Percentiles rank a stretch among this genome's conserved stretches.
phyloP scores from a whole-genome alignment of 2,329 filamentous ascomycete genomes.

The Chalaropsis ovoidea region DNA sequence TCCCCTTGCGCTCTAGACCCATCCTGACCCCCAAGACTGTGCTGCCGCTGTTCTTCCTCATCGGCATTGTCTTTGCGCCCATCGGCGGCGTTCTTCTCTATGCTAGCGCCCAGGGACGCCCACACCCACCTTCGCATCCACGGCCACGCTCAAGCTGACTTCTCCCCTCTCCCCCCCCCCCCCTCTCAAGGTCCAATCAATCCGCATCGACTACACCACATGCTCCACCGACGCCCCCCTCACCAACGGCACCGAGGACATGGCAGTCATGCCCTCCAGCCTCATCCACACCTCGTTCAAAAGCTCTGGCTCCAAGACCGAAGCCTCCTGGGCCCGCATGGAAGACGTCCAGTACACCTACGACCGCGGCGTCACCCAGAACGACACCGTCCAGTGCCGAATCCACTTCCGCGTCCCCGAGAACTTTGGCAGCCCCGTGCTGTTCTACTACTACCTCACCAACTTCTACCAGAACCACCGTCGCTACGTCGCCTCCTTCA shows the following conservation, averaged over 20 bases:
- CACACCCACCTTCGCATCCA: background rate
- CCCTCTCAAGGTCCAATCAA: conserved; percentile 64
- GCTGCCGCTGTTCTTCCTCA: conserved; percentile 77
- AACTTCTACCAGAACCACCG: conserved; percentile 99
- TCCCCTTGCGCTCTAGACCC: conserved; percentile 47
- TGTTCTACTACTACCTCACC: conserved; percentile 89
- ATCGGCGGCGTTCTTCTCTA: conserved; percentile 81
- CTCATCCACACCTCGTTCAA: conserved; percentile 64
- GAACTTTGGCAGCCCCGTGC: conserved; percentile 66
- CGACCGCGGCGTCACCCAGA: conserved; percentile 31
- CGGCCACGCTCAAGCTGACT: background rate
- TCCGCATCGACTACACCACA: conserved; percentile 80
- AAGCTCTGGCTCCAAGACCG: conserved; percentile 34
- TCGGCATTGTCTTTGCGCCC: conserved; percentile 86
- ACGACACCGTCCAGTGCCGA: conserved; percentile 50
- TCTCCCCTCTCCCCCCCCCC: background rate
- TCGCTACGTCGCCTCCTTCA: conserved; percentile 85
- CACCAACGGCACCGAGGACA: conserved; percentile 31
- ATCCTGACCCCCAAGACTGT: conserved; percentile 94
- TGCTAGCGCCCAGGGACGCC: conserved; percentile 64
- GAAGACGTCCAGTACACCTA: conserved; percentile 36
- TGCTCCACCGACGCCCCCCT: conserved; percentile 52
- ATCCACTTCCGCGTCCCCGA: conserved; percentile 72
- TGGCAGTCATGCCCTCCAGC: conserved; percentile 44
- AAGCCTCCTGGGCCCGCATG: conserved; percentile 37